Percentiles rank a stretch among this genome's conserved stretches.
These are phyloP conservation scores for Salvia rosmarinus DNA, from an alignment of 257 asterid species.

Conservation along the genomic window DNA sequence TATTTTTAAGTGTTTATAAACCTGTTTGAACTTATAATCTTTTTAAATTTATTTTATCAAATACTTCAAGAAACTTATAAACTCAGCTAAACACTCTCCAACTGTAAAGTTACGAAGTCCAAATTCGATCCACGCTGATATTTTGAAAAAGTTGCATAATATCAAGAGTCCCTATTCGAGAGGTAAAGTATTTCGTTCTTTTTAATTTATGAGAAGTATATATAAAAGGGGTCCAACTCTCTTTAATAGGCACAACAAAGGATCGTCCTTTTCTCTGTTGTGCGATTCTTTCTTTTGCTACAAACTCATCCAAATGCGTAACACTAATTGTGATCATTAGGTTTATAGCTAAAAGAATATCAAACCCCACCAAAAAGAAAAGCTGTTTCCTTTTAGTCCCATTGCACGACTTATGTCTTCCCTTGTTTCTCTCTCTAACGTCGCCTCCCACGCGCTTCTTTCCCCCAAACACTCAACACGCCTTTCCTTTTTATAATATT, in stretches of 20 bases:
- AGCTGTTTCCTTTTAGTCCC: constrained; percentile 32
- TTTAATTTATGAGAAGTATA: background rate
- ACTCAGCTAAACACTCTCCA: too few relatives aligned
- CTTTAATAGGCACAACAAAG: constrained; percentile 61
- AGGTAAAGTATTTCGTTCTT: constrained; percentile 41
- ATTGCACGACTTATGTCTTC: constrained; percentile 40
- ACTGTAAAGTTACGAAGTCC: too few relatives aligned
- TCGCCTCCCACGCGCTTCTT: constrained; percentile 18
- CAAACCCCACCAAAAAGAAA: constrained; percentile 43
- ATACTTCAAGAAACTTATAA: too few relatives aligned
- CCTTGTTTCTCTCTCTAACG: too few relatives aligned
- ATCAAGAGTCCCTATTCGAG: constrained; percentile 22
- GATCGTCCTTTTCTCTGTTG: constrained; percentile 44
- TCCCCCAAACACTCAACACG: too few relatives aligned
- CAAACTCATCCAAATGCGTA: constrained; percentile 59
- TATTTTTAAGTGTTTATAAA: too few relatives aligned
- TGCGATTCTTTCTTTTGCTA: constrained; percentile 60
- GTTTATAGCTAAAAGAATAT: constrained; percentile 43
- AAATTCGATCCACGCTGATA: background rate
- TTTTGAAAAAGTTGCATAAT: background rate
- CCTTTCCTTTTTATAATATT: too few relatives aligned
- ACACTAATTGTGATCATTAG: constrained; percentile 38
- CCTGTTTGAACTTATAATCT: too few relatives aligned
- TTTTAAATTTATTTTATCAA: too few relatives aligned
- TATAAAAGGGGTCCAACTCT: constrained; percentile 49